These are phyloP conservation scores for Cladosporium colombiae DNA, from an alignment of 2,329 filamentous ascomycete species.

Conservation along the genomic window DNA sequence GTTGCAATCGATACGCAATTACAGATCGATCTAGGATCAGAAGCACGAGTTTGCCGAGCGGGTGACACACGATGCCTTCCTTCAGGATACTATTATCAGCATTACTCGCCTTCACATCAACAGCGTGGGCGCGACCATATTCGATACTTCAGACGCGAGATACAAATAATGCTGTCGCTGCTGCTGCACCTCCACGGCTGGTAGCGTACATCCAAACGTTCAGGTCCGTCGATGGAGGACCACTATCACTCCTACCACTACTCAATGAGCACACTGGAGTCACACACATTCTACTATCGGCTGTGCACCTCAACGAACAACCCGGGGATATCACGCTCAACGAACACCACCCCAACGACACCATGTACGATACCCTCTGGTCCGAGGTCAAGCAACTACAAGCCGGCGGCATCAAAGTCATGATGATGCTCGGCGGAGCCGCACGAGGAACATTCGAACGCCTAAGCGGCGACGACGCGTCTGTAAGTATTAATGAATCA, in stretches of 20 bases:
- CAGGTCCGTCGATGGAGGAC: conserved; percentile 26
- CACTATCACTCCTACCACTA: conserved; percentile 32
- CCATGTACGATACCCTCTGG: conserved; percentile 30
- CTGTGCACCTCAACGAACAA: conserved; percentile 33
- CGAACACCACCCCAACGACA: conserved; percentile 30
- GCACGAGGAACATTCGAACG: conserved; percentile 31
- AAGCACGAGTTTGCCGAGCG: neutral
- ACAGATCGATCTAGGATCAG: neutral
- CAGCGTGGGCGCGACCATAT: neutral
- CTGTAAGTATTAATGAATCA: conserved; percentile 18
- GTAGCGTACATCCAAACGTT: conserved; percentile 35
- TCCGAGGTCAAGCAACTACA: conserved; percentile 32
- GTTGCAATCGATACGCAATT: neutral
- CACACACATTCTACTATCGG: conserved; percentile 34
- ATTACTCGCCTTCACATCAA: conserved; percentile 11
- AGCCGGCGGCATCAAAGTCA: conserved; percentile 32
- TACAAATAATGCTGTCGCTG: neutral
- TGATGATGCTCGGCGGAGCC: conserved; percentile 38
- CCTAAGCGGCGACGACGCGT: conserved; percentile 29
- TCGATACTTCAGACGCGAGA: neutral
- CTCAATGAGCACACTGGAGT: conserved; percentile 30
- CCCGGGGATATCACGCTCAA: conserved; percentile 33
- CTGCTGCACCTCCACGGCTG: conserved; percentile 21
- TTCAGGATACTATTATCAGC: neutral
- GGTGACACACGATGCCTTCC: neutral